Evolutionary conservation across 495 filamentous ascomycete species (phyloP).

Genomic region (Penicillium lividum): DNA sequence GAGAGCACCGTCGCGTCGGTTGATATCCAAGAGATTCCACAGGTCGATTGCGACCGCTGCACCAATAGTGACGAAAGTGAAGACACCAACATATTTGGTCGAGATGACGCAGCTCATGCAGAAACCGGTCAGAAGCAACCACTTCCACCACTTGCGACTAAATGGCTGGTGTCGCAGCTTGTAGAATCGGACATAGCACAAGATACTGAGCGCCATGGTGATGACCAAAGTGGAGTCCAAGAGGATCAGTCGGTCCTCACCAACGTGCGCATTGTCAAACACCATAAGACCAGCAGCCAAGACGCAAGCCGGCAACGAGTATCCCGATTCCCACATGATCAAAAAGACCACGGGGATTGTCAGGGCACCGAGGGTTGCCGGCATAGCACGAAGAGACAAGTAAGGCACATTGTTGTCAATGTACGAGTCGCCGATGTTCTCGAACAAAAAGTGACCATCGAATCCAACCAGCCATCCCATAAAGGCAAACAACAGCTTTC

Average conservation of each 20-base stretch:
- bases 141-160: constrained; percentile 98
- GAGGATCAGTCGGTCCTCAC: constrained; percentile 92
- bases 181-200: constrained; percentile 96
- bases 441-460: constrained; percentile 95
- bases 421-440: constrained; percentile 99
- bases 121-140: constrained; percentile 93
- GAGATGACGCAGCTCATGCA: constrained; percentile 96
- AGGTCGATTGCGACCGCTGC: constrained; percentile 91
- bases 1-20: constrained; percentile 74
- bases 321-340: constrained; percentile 99
- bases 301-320: constrained; percentile 89
- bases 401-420: constrained; percentile 96
- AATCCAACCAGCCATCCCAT: constrained; percentile 96
- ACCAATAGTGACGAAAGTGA: constrained; percentile 96
- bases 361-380: constrained; percentile 84
- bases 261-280: constrained; percentile 98
- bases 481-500: constrained; percentile 69
- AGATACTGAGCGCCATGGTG: constrained; percentile 90
- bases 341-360: constrained; percentile 93
- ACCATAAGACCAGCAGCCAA: constrained; percentile 83
- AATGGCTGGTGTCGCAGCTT: constrained; percentile 91
- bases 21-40: constrained; percentile 91
- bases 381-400: constrained; percentile 91
- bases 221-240: constrained; percentile 93
- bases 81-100: constrained; percentile 95